A percentile compares a stretch with the other conserved stretches of the same genome.
Conservation (phyloP, 1,284 basidiomycete species). For the Boletus mariae region DNA sequence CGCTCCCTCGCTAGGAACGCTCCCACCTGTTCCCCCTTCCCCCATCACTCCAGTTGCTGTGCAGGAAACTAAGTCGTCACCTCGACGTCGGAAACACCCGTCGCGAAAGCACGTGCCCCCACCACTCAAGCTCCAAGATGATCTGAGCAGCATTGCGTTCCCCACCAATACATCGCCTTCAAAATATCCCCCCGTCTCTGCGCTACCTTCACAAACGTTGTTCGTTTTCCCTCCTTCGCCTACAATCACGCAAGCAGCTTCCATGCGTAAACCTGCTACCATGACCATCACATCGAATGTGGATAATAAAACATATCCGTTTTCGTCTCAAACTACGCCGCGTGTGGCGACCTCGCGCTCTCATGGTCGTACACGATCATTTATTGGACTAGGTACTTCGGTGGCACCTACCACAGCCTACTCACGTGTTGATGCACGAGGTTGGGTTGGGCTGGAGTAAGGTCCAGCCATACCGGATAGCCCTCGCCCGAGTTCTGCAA, state of each 20-base stretch:
- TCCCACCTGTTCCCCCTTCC: constrained; percentile 72
- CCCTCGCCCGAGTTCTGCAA: constrained; percentile 10
- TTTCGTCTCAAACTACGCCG: constrained; percentile 62
- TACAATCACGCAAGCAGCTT: constrained; percentile 43
- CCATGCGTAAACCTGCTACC: constrained; percentile 60
- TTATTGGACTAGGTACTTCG: constrained; percentile 64
- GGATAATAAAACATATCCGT: constrained; percentile 47
- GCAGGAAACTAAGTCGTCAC: constrained; percentile 20
- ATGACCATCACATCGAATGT: constrained; percentile 66
- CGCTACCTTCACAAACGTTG: constrained; percentile 65
- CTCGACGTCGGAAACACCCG: constrained; percentile 35
- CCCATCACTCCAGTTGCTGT: constrained; percentile 49
- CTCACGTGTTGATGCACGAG: constrained; percentile 75
- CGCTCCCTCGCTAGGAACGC: constrained; percentile 53
- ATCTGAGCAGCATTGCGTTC: constrained; percentile 27
- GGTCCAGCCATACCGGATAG: constrained; percentile 5
- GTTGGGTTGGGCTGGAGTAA: constrained; percentile 59
- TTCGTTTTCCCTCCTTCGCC: constrained; percentile 83
- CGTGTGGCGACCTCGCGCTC: constrained; percentile 66
- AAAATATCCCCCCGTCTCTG: constrained; percentile 17
- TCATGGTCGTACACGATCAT: constrained; percentile 65
- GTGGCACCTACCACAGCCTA: constrained; percentile 77
- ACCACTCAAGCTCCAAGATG: constrained; percentile 44
- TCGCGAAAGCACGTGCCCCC: constrained; percentile 52
- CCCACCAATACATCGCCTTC: constrained; percentile 17